Conservation (phyloP, 75 land plant genomes). For the Sequoiadendron giganteum region DNA sequence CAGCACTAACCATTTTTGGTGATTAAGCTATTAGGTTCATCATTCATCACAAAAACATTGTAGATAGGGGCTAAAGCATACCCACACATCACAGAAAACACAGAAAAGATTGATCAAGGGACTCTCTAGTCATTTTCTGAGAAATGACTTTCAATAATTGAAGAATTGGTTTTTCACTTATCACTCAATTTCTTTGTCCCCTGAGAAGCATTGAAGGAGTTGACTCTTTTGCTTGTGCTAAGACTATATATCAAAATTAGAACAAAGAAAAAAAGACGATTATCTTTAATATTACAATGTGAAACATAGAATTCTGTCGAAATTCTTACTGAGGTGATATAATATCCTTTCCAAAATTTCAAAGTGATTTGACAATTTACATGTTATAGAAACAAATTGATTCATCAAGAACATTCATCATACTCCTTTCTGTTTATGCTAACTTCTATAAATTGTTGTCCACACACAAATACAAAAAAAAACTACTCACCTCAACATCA, state of each 20-base stretch:
- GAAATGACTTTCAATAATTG: not conserved
- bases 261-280: not conserved
- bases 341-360: not conserved
- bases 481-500: constrained; percentile 83
- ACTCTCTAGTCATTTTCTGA: not conserved
- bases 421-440: not conserved
- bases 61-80: not conserved
- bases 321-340: not conserved
- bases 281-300: not conserved
- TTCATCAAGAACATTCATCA: not conserved
- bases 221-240: not conserved
- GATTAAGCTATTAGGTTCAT: not conserved
- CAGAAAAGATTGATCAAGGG: not conserved
- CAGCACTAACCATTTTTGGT: not conserved
- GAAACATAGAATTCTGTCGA: not conserved
- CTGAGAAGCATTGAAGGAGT: not conserved
- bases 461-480: constrained; percentile 3
- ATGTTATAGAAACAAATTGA: not conserved
- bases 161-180: not conserved
- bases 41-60: not conserved
- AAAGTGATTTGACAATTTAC: not conserved
- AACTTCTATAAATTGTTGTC: not conserved
- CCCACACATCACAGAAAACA: not conserved
- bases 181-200: not conserved
- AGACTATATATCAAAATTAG: not conserved